phyloP scores from a whole-genome alignment of 2,329 filamentous ascomycete species.

The Trichocomaceae sp. region DNA sequence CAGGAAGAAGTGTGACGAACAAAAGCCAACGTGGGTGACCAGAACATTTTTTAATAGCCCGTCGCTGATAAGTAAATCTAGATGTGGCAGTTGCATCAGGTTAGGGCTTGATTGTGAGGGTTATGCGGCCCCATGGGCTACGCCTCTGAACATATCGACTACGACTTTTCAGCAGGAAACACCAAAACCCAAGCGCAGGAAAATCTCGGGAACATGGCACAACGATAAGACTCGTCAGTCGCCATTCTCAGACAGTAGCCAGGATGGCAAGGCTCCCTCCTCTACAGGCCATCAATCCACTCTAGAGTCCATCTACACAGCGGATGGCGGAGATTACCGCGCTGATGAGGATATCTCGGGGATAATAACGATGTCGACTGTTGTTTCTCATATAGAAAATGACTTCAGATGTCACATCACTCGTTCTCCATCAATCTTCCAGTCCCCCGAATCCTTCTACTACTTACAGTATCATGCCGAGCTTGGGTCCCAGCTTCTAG shows the following conservation, averaged over 20 bases:
- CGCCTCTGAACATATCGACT: conserved; percentile 28
- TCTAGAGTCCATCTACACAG: not conserved
- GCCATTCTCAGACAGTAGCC: not conserved
- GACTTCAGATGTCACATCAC: not conserved
- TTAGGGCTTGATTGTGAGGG: conserved; percentile 32
- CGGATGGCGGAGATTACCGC: not conserved
- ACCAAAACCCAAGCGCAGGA: conserved; percentile 18
- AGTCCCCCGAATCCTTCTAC: conserved; percentile 27
- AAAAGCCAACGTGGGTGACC: conserved; percentile 27
- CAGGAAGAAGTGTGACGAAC: conserved; percentile 34
- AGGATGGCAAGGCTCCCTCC: not conserved
- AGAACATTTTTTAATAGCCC: not conserved
- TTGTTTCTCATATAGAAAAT: not conserved
- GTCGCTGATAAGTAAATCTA: conserved; percentile 16
- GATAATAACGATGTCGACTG: not conserved
- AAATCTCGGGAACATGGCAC: conserved; percentile 15
- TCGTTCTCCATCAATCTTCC: not conserved
- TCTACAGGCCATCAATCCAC: not conserved
- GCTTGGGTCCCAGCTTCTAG: conserved; percentile 28
- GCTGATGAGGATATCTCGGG: not conserved
- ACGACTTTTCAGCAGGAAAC: conserved; percentile 21
- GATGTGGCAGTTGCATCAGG: conserved; percentile 27
- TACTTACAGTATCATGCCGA: conserved; percentile 34
- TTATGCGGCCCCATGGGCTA: conserved; percentile 32
- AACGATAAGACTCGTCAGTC: not conserved